phyloP scores from a whole-genome alignment of 2,329 filamentous ascomycete species.

The Tolypocladium capitatum region DNA sequence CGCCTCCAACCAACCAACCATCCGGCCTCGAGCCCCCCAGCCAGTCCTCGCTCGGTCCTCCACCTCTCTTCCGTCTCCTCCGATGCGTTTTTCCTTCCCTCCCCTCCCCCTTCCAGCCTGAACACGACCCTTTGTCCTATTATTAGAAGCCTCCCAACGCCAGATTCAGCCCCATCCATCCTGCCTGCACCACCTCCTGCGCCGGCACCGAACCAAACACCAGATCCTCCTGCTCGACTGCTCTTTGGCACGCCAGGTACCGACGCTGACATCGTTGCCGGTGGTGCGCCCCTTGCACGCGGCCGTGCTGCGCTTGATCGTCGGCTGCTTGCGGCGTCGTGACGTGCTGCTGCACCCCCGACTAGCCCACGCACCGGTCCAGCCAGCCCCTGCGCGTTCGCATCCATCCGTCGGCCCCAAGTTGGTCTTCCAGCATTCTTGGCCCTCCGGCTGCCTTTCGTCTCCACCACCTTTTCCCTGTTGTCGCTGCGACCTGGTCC shows the following conservation, averaged over 20 bases:
- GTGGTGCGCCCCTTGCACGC: not conserved
- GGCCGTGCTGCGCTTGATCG: not conserved
- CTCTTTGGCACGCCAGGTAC: not conserved
- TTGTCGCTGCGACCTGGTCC: not conserved
- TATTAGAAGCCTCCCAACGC: conserved; percentile 37
- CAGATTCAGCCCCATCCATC: conserved; percentile 38
- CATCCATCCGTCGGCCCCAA: not conserved
- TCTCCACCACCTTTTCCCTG: conserved; percentile 4
- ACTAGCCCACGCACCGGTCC: not conserved
- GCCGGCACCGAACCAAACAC: conserved; percentile 6
- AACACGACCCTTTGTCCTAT: conserved; percentile 33
- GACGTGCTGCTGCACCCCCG: not conserved
- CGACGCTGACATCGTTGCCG: not conserved
- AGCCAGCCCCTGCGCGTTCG: not conserved
- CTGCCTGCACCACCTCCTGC: conserved; percentile 12
- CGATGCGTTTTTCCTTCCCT: conserved; percentile 10
- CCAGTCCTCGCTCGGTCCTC: not conserved
- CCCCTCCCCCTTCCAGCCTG: conserved; percentile 13
- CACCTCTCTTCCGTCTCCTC: conserved; percentile 1
- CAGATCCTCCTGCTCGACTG: not conserved
- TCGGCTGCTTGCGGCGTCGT: not conserved
- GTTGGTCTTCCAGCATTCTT: conserved; percentile 3
- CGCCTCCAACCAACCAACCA: not conserved
- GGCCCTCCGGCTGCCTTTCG: conserved; percentile 3
- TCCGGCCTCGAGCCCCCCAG: not conserved